Conservation (phyloP, 2,329 filamentous ascomycete species). For the Plenodomus biglobosus region DNA sequence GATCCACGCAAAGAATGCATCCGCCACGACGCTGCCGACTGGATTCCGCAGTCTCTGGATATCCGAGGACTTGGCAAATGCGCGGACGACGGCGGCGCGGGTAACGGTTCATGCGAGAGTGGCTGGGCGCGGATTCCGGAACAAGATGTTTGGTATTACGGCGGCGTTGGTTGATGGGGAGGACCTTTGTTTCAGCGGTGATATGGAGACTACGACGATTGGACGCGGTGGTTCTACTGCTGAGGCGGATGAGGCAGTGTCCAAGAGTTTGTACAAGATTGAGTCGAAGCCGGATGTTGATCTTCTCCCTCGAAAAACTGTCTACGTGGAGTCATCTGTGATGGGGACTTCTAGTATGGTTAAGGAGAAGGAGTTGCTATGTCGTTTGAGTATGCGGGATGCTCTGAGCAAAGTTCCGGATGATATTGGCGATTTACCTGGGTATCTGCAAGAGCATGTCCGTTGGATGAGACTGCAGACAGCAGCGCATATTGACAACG, state of each 20-base stretch:
- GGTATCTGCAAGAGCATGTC: conserved; percentile 4
- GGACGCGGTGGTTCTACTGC: conserved; percentile 1
- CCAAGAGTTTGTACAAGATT: conserved; percentile 6
- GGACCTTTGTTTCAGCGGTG: conserved; percentile 8
- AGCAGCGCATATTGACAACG: background rate
- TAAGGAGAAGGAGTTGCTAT: conserved; percentile 3
- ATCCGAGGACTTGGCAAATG: conserved; percentile 4
- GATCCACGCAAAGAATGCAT: conserved; percentile 8
- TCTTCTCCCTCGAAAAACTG: background rate
- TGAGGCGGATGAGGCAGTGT: background rate
- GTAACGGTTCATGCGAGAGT: conserved; percentile 11
- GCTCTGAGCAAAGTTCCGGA: background rate
- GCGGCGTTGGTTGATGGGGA: conserved; percentile 4
- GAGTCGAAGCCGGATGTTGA: conserved; percentile 8
- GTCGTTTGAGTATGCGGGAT: background rate
- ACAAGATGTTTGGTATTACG: conserved; percentile 10
- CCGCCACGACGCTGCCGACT: conserved; percentile 12
- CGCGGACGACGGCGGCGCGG: background rate
- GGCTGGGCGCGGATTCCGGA: conserved; percentile 11
- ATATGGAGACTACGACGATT: conserved; percentile 16
- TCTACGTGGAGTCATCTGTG: background rate
- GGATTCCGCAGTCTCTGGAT: conserved; percentile 16
- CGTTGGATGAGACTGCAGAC: conserved; percentile 2
- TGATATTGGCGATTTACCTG: background rate
- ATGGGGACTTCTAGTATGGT: background rate